A percentile compares a stretch with the other conserved stretches of the same genome.
phyloP scores from a whole-genome alignment of 75 land plant species.

The Selaginella tamariscina region DNA sequence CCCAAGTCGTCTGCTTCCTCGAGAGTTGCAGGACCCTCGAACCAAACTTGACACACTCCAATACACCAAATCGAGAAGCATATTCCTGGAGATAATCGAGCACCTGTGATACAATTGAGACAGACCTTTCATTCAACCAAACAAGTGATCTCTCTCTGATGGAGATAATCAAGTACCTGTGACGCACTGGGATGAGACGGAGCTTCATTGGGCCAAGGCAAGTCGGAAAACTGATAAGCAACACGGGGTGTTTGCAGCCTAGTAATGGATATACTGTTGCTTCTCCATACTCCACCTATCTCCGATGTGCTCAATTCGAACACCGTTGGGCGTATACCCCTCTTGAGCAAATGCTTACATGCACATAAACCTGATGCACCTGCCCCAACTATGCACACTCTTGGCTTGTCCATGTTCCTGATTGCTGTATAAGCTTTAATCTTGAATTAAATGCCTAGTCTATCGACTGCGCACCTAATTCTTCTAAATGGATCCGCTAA shows the following conservation, averaged over 20 bases:
- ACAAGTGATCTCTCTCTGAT: no score
- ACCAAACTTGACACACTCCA: slow-evolving; percentile 31
- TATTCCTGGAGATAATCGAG: slow-evolving; percentile 53
- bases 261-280: slow-evolving; percentile 37
- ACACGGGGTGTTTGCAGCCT: slow-evolving; percentile 45
- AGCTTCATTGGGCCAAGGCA: slow-evolving; percentile 39
- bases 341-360: slow-evolving; percentile 33
- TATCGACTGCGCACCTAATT: no score
- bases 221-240: slow-evolving; percentile 67
- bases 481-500: no score
- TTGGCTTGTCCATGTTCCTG: no score
- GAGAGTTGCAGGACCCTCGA: slow-evolving; percentile 37
- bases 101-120: slow-evolving; percentile 28
- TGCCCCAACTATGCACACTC: slow-evolving; percentile 46
- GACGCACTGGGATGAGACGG: slow-evolving; percentile 3
- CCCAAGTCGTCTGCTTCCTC: not conserved
- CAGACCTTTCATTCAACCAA: slow-evolving; percentile 33
- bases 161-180: not conserved
- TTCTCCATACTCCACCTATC: slow-evolving; percentile 65
- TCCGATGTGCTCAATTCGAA: slow-evolving; percentile 47
- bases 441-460: no score
- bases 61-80: slow-evolving; percentile 46
- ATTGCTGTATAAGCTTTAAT: no score
- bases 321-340: slow-evolving; percentile 32
- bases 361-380: slow-evolving; percentile 59